These are phyloP conservation scores for Penicillium carneum DNA, from an alignment of 2,329 filamentous ascomycete species.

Conservation along the genomic window DNA sequence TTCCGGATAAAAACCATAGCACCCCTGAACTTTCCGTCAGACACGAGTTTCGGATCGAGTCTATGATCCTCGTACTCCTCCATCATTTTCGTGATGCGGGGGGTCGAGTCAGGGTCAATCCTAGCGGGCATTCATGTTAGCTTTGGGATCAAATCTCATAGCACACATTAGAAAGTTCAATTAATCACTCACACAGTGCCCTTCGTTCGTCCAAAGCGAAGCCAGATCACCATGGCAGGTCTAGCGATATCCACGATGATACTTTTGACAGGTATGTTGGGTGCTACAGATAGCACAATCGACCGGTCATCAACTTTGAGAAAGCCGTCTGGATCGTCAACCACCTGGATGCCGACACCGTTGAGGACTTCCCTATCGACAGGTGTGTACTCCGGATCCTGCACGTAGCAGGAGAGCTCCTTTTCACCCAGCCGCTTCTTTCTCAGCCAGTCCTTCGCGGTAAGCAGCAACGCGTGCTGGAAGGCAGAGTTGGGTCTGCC, in stretches of 20 bases:
- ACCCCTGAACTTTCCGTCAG: neutral
- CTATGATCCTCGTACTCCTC: slow-evolving; percentile 23
- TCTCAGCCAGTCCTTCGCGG: slow-evolving; percentile 28
- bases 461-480: slow-evolving; percentile 40
- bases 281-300: slow-evolving; percentile 47
- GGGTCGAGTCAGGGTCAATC: slow-evolving; percentile 33
- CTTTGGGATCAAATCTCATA: neutral
- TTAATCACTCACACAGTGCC: neutral
- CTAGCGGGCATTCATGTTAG: slow-evolving; percentile 17
- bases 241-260: slow-evolving; percentile 51
- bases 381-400: slow-evolving; percentile 39
- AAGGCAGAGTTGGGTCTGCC: neutral
- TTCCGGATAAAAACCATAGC: slow-evolving; percentile 4
- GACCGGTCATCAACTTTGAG: slow-evolving; percentile 49
- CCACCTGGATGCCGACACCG: slow-evolving; percentile 29
- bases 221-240: slow-evolving; percentile 45
- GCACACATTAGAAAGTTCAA: too few relatives aligned
- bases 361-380: slow-evolving; percentile 30
- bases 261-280: slow-evolving; percentile 48
- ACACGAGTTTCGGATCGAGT: neutral
- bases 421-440: slow-evolving; percentile 12
- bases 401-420: slow-evolving; percentile 35
- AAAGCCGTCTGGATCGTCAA: slow-evolving; percentile 47
- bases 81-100: slow-evolving; percentile 33
- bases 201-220: slow-evolving; percentile 26